Conservation (phyloP, 2,329 filamentous ascomycete species). For the Curvularia lunata region DNA sequence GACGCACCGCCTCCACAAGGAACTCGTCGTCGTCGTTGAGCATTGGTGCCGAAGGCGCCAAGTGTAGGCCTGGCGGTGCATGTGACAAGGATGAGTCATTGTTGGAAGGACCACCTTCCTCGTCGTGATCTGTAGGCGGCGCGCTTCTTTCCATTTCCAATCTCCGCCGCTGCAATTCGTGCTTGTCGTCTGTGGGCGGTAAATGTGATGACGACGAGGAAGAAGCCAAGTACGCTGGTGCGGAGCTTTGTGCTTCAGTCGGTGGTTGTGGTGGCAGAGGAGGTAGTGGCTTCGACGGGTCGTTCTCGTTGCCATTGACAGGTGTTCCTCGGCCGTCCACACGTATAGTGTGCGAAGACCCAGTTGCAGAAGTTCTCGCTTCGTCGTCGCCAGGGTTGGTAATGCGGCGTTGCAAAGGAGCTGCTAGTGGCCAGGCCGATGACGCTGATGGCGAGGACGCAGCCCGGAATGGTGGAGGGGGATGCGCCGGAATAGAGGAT, state of each 20-base stretch:
- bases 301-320: slow-evolving; percentile 15
- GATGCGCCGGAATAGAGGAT: slow-evolving; percentile 30
- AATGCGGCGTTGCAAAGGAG: slow-evolving; percentile 23
- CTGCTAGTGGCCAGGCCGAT: slow-evolving; percentile 12
- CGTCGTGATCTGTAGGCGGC: slow-evolving; percentile 40
- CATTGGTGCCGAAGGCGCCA: slow-evolving; percentile 41
- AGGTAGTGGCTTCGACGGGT: slow-evolving; percentile 28
- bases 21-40: slow-evolving; percentile 45
- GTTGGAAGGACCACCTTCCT: slow-evolving; percentile 26
- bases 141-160: slow-evolving; percentile 52
- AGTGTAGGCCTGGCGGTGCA: slow-evolving; percentile 14
- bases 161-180: slow-evolving; percentile 68
- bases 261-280: slow-evolving; percentile 29
- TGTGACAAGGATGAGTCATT: slow-evolving; percentile 25
- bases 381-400: slow-evolving; percentile 24
- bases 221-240: slow-evolving; percentile 36
- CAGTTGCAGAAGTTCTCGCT: slow-evolving; percentile 22
- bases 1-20: slow-evolving; percentile 38
- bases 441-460: slow-evolving; percentile 21
- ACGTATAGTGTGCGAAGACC: slow-evolving; percentile 37
- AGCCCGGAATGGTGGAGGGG: slow-evolving; percentile 36
- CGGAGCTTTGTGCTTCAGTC: slow-evolving; percentile 22
- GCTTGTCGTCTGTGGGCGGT: slow-evolving; percentile 72
- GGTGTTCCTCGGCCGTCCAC: slow-evolving; percentile 11
- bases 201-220: slow-evolving; percentile 44